Base-by-base conservation (phyloP, 2,329 filamentous ascomycete genomes). In the Scopulariopsis brevicaulis region DNA sequence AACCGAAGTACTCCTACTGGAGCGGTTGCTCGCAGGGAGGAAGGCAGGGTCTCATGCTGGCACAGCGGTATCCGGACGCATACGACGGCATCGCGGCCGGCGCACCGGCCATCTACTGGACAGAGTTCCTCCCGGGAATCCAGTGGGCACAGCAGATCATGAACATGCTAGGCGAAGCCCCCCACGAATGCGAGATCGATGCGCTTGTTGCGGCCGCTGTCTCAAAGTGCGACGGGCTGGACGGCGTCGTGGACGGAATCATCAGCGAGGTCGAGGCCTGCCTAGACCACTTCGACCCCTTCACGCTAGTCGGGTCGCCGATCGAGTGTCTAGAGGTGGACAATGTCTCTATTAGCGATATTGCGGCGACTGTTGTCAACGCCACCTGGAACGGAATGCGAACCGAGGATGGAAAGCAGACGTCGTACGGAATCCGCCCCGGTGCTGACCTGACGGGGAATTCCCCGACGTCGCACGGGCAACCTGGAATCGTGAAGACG, bases 21-120 rank as follows among this genome's bases (percentile, higher is more conserved):
- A 68, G 71, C 10, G 79, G 80, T 15, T 82, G 79, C 62, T 80
- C 77, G 1, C 79, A 76, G 0, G 80, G 81, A 14, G 81, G 81
- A 2, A 70, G 81, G 1, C 79, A 84, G 64, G 81, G 79, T 8
- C 67, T 81, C 25, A 77, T 77, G 62, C 70, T 77, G 12, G 74
- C 77, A 0, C 76, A 83, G 62, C 65, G 71, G 10, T 81, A 76
- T 59, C 79, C 80, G 0, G 70, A 76, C 1, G 75, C 77, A 37
- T 82, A 80, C 52, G 76, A 83, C 53, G 80, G 80, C 2, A 74
- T 82, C 15, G 64, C 80, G 0, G 79, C 78, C 1, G 74, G 71
- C 0, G 69, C 69, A 1, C 73, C 75, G 1, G 79, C 75, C 7
- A 60, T 74, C 6, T 64, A 71, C 50, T 81, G 63, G 71, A 68